These are phyloP conservation scores for Pythium folliculosum DNA, from an alignment of 352 stramenopile genomes.

Conservation along the genomic window DNA sequence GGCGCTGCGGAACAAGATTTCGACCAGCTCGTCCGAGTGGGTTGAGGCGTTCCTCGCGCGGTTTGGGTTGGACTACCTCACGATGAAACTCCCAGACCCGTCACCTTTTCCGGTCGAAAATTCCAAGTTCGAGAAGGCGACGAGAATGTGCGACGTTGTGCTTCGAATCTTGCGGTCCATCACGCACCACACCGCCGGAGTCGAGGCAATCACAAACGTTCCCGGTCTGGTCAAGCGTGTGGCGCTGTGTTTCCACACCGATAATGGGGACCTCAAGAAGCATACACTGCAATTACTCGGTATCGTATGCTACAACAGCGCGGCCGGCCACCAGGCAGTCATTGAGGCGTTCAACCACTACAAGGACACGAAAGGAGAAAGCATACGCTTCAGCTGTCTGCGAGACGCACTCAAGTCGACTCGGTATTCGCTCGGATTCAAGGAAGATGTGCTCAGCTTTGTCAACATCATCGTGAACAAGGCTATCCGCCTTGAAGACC, in stretches of 20 bases:
- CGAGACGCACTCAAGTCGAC: constrained; percentile 82
- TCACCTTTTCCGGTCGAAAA: constrained; percentile 82
- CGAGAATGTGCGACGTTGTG: constrained; percentile 72
- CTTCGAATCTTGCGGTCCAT: constrained; percentile 74
- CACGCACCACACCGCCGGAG: constrained; percentile 76
- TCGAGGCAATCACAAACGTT: constrained; percentile 82
- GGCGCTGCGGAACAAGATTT: constrained; percentile 68
- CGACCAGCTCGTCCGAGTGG: constrained; percentile 72
- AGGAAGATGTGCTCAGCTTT: constrained; percentile 87
- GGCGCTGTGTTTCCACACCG: constrained; percentile 83
- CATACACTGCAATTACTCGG: constrained; percentile 79
- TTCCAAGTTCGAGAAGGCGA: constrained; percentile 79
- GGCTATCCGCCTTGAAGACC: constrained; percentile 79
- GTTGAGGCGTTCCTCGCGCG: constrained; percentile 69
- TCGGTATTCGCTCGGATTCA: constrained; percentile 85
- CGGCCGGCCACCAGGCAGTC: constrained; percentile 71
- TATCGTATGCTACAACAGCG: constrained; percentile 89
- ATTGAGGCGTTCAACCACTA: constrained; percentile 85
- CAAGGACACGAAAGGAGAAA: constrained; percentile 82
- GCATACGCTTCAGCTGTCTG: constrained; percentile 78
- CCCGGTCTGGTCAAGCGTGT: constrained; percentile 80
- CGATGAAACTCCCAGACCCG: constrained; percentile 84
- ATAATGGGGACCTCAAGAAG: constrained; percentile 82
- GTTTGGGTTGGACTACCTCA: constrained; percentile 84
- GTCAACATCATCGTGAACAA: constrained; percentile 92